Base-by-base conservation (phyloP, 345 rosid species). In the Turritis glabra region DNA sequence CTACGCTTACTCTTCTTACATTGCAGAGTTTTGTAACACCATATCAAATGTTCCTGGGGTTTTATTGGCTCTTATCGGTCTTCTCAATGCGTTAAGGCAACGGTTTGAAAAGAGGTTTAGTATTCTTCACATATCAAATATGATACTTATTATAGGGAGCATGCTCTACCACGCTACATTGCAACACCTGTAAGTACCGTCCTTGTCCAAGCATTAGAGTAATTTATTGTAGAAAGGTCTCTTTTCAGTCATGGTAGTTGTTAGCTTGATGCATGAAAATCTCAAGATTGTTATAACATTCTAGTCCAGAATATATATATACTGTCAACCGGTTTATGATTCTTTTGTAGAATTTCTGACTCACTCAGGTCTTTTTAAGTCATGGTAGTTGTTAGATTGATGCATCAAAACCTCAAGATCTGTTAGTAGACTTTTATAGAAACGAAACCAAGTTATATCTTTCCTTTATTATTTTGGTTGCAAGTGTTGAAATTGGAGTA, bases 11-110 rank as follows among this genome's bases (percentile, higher is more conserved):
- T 89, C 97, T 12, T 82, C 93, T 3, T 90, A 93, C 60, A 81
- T 89, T 59, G 97, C 98, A 3, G 98, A 93, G 80, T 89, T 90
- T 65, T 89, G 74, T 80, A 93, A 93, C 89, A 90, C 98, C 9
- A 19, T 83, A 44, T 93, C 97, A 27, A 89, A 83, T 77, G 51
- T 84, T 64, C 96, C 93, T 25, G 64, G 90, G 79, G 82, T 93
- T 74, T 74, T 90, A 11, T 71, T 93, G 81, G 97, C 97, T 55
- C 74, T 90, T 41, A 77, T 85, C 52, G 93, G 98, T 70, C 93
- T 90, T 41, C 23, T 85, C 79, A 89, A 80, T 89, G 93, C 97
- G 27, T 67, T 93, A 38, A 84, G 92, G 64, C 97, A 91, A 72
- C 86, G 85, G 15, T 91, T 93, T 65, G 98, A 93, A 86, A 93